These are phyloP conservation scores for Ceratocystis albifundus DNA, from an alignment of 2,329 filamentous ascomycete species.

Conservation along the genomic window DNA sequence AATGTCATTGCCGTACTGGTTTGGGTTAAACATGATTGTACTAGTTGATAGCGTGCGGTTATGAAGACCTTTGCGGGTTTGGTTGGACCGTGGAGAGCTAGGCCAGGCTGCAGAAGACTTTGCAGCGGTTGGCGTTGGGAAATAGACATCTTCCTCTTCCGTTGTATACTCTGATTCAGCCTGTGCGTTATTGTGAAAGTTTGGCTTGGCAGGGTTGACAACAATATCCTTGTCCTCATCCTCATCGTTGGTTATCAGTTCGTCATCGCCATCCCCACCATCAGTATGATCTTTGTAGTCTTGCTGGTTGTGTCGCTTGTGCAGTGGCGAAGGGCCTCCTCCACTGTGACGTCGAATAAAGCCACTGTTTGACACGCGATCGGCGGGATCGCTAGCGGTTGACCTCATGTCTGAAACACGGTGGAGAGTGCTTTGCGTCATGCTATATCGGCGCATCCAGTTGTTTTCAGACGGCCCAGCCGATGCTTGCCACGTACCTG, in stretches of 20 bases:
- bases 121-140: slow-evolving; percentile 40
- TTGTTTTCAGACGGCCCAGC: slow-evolving; percentile 29
- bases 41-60: slow-evolving; percentile 65
- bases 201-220: slow-evolving; percentile 27
- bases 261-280: slow-evolving; percentile 71
- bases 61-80: slow-evolving; percentile 41
- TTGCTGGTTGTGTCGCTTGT: slow-evolving; percentile 35
- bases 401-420: slow-evolving; percentile 48
- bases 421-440: slow-evolving; percentile 39
- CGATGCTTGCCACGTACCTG: slow-evolving; percentile 15
- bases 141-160: slow-evolving; percentile 41
- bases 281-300: slow-evolving; percentile 56
- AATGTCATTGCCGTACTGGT: slow-evolving; percentile 33
- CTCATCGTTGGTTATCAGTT: slow-evolving; percentile 72
- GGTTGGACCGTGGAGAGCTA: slow-evolving; percentile 27
- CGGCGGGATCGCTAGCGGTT: slow-evolving; percentile 51
- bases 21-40: slow-evolving; percentile 74
- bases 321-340: slow-evolving; percentile 23
- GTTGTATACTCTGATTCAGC: slow-evolving; percentile 15
- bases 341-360: slow-evolving; percentile 25
- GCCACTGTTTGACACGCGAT: slow-evolving; percentile 46
- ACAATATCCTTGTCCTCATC: slow-evolving; percentile 46
- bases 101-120: slow-evolving; percentile 33
- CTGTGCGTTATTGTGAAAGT: slow-evolving; percentile 3
- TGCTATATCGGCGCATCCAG: slow-evolving; percentile 44